Conservation (phyloP, 441 rosid species). For the Flueggea neowawraea region DNA sequence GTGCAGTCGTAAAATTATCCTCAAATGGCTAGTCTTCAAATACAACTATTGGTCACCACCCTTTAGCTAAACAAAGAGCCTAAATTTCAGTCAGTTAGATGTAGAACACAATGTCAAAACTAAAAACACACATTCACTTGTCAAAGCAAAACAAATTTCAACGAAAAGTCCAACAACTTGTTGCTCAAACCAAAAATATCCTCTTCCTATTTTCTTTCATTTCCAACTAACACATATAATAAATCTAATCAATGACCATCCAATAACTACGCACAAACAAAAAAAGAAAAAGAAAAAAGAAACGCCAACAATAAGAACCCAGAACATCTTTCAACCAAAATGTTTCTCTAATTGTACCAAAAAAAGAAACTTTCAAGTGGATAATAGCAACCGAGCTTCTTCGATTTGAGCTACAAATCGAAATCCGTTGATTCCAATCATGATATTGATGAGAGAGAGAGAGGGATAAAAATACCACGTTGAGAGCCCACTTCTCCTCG, state of each 20-base stretch:
- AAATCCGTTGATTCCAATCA: neutral
- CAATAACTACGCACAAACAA: too few relatives aligned
- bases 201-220: too few relatives aligned
- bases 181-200: too few relatives aligned
- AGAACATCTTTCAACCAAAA: too few relatives aligned
- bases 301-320: too few relatives aligned
- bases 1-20: neutral
- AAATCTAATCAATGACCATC: too few relatives aligned
- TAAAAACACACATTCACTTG: neutral
- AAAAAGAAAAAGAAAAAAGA: too few relatives aligned
- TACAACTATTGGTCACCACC: too few relatives aligned
- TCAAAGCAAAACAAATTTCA: neutral
- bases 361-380: too few relatives aligned
- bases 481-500: conserved; percentile 61
- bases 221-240: too few relatives aligned
- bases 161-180: neutral
- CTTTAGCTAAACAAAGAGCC: neutral
- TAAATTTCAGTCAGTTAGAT: neutral
- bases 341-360: too few relatives aligned
- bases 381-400: too few relatives aligned
- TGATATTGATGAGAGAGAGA: neutral
- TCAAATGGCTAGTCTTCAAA: neutral
- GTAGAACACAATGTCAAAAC: neutral
- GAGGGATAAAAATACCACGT: conserved; percentile 44
- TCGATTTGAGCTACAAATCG: neutral